Percentiles rank a stretch among this genome's conserved stretches.
Evolutionary conservation across 768 basidiomycete genomes (phyloP).

Genomic region (Tubosaeta brunneosetosa): DNA sequence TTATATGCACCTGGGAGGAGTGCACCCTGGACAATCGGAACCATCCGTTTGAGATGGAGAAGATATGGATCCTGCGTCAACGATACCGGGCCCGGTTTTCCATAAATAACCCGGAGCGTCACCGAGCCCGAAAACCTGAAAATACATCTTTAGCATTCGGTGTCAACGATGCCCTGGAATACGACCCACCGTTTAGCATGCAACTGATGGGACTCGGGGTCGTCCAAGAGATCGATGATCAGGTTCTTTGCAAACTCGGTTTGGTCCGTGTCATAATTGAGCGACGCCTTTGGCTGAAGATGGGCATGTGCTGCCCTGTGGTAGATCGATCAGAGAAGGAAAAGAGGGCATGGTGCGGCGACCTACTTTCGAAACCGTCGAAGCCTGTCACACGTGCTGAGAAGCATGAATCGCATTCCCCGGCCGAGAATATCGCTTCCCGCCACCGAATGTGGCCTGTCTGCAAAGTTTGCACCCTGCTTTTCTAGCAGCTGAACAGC

Average conservation of each 20-base stretch:
- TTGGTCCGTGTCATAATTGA: slow-evolving; percentile 44
- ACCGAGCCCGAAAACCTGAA: slow-evolving; percentile 26
- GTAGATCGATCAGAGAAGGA: background rate
- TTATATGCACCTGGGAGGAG: slow-evolving; percentile 31
- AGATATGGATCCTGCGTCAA: slow-evolving; percentile 18
- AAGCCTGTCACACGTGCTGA: slow-evolving; percentile 50
- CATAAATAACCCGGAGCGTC: slow-evolving; percentile 27
- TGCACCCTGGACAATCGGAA: slow-evolving; percentile 27
- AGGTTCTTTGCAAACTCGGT: slow-evolving; percentile 31
- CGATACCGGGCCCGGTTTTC: slow-evolving; percentile 19
- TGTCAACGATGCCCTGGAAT: too few species aligned
- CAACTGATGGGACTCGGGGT: slow-evolving; percentile 19
- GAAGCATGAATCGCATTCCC: slow-evolving; percentile 53
- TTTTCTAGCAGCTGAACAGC: slow-evolving; percentile 60
- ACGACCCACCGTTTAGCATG: slow-evolving; percentile 36
- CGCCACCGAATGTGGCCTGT: slow-evolving; percentile 49
- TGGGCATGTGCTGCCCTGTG: slow-evolving; percentile 49
- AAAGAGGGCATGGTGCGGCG: background rate
- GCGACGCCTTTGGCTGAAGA: slow-evolving; percentile 46
- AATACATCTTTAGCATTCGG: background rate
- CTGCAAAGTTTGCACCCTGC: slow-evolving; percentile 47
- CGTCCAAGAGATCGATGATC: slow-evolving; percentile 19
- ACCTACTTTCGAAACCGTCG: slow-evolving; percentile 51
- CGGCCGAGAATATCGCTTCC: slow-evolving; percentile 55
- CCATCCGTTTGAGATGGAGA: slow-evolving; percentile 26